phyloP scores from a whole-genome alignment of 176 grass and related monocot genomes.

The Oryza glaberrima region DNA sequence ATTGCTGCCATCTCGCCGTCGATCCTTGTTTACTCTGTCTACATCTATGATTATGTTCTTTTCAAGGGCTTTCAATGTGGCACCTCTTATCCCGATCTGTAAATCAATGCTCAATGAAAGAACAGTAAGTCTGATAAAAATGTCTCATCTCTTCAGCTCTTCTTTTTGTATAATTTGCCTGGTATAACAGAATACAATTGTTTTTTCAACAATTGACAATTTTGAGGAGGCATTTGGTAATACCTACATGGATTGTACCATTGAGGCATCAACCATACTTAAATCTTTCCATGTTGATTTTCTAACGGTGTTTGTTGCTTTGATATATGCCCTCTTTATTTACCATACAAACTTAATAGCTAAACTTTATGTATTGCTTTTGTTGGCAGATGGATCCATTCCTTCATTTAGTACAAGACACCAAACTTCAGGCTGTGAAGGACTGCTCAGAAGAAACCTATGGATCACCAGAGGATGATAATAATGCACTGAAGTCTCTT shows the following conservation, averaged over 20 bases:
- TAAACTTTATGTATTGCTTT: slow-evolving; percentile 20
- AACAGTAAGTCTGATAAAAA: slow-evolving; percentile 59
- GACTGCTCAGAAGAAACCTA: slow-evolving; percentile 47
- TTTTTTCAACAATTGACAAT: background rate
- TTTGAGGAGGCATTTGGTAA: slow-evolving; percentile 3
- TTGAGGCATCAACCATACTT: background rate
- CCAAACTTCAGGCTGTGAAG: slow-evolving; percentile 68
- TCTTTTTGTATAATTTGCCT: slow-evolving; percentile 18
- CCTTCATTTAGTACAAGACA: slow-evolving; percentile 70
- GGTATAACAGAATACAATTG: background rate
- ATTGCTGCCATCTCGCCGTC: slow-evolving; percentile 60
- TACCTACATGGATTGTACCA: background rate
- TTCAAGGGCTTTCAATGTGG: slow-evolving; percentile 79
- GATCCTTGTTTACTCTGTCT: slow-evolving; percentile 76
- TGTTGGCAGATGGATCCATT: slow-evolving; percentile 74
- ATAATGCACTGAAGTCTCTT: slow-evolving; percentile 67
- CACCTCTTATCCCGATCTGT: slow-evolving; percentile 74
- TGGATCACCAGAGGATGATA: slow-evolving; percentile 77
- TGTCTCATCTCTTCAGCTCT: background rate
- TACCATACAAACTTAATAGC: background rate
- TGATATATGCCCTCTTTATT: slow-evolving; percentile 13
- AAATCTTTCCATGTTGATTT: background rate
- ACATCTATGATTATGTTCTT: slow-evolving; percentile 91
- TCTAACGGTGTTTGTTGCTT: background rate
- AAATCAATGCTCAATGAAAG: slow-evolving; percentile 67